Percentiles rank a stretch among this genome's conserved stretches.
phyloP scores from a whole-genome alignment of 345 rosid genomes.

The Hevea brasiliensis region DNA sequence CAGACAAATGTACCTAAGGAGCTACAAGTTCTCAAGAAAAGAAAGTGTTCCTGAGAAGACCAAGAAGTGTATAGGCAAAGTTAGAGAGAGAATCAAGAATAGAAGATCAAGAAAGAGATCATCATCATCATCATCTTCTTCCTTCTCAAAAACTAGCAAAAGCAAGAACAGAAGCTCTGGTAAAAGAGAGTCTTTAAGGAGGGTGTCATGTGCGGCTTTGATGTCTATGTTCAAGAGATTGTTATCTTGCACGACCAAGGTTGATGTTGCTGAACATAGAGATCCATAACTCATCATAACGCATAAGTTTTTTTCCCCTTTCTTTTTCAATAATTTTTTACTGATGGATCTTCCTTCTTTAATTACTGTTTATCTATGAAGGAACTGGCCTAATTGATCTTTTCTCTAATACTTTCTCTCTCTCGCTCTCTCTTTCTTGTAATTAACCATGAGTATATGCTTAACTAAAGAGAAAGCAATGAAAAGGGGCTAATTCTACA shows the following conservation, averaged over 20 bases:
- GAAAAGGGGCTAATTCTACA: too few relatives aligned
- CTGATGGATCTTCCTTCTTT: too few relatives aligned
- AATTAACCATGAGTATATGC: too few relatives aligned
- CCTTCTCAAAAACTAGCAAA: neutral
- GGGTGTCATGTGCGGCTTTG: neutral
- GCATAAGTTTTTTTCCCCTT: neutral
- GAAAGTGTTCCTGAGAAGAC: constrained; percentile 37
- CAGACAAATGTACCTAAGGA: constrained; percentile 78
- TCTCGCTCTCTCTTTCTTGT: too few relatives aligned
- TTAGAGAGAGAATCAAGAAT: constrained; percentile 23
- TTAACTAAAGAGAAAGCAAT: too few relatives aligned
- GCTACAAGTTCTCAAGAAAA: constrained; percentile 74
- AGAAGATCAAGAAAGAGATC: neutral
- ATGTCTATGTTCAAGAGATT: neutral
- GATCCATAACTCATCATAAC: neutral
- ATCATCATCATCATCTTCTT: too few relatives aligned
- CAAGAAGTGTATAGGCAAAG: constrained; percentile 44
- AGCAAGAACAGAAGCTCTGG: neutral
- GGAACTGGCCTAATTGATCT: too few relatives aligned
- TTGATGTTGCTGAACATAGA: neutral
- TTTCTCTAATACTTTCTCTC: too few relatives aligned
- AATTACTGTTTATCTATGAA: too few relatives aligned
- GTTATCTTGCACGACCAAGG: neutral
- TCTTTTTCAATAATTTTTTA: too few relatives aligned
- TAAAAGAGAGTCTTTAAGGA: neutral